Base-by-base conservation (phyloP, 202 grass and related monocot species). In the Eragrostis tef region DNA sequence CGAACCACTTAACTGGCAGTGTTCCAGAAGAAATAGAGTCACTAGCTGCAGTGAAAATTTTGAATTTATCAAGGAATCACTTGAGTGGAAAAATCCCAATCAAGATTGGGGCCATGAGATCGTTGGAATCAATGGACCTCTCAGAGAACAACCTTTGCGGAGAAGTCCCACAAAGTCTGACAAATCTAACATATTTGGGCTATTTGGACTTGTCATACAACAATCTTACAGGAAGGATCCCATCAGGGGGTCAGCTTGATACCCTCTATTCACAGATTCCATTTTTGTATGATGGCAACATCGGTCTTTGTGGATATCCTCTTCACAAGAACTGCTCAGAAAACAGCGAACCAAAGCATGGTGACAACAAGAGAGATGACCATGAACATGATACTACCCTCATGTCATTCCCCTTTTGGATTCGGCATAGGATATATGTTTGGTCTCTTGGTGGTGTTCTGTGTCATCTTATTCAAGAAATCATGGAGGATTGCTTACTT, bases 181-280 rank as follows among this genome's bases (percentile, higher is more conserved):
- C 34, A 5, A 39, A 39, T 2, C 2, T 39, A 39, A 5, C 34
- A 39, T 39, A 39, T 39, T 6, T 39, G 5, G 5, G 68, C 46
- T 79, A 47, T 2, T 63, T 90, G 43, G 67, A 90, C 12, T 6
- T 90, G 3, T 83, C 83, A 1, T 31, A 79, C 17, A 90, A 89
- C 31, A 77, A 85, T 78, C 36, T 88, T 0, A 65, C 75, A 11
- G 86, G 86, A 47, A 80, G 20, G 34, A 78, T 87, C 16, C 85
- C 85, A 66, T 54, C 26, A 0, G 43, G 79, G 10, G 20, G 19
- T 53, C 79, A 87, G 29, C 51, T 87, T 15, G 51, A 87, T 25
- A 87, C 72, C 2, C 31, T 87, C 27, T 45, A 3, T 48, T 41
- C 48, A 9, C 7, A 41, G 11, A 24, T 68, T 45, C 26, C 46